Evolutionary conservation across 2,329 filamentous ascomycete genomes (phyloP).

Genomic region (Thelonectria olida): DNA sequence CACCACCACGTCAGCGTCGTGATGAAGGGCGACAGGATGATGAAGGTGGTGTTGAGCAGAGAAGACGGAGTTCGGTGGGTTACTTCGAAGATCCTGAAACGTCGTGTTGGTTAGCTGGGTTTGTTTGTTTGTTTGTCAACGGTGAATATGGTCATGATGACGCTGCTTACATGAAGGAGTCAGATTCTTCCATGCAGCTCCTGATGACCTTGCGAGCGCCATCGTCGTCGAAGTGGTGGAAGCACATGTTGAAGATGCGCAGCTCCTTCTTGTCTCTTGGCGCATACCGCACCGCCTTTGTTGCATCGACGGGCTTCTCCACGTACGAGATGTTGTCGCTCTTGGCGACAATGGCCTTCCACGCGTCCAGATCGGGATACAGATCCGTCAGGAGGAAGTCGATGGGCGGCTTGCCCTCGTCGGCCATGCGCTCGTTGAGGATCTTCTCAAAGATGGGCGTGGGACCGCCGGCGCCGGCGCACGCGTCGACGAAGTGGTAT

Average conservation of each 20-base stretch:
- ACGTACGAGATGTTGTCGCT: slow-evolving; percentile 33
- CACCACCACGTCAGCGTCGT: slow-evolving; percentile 35
- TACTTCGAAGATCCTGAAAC: slow-evolving; percentile 31
- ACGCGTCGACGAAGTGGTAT: slow-evolving; percentile 34
- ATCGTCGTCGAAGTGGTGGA: slow-evolving; percentile 35
- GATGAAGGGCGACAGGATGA: slow-evolving; percentile 32
- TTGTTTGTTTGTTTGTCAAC: neutral
- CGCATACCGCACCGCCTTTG: slow-evolving; percentile 26
- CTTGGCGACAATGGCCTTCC: slow-evolving; percentile 30
- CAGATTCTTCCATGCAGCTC: slow-evolving; percentile 31
- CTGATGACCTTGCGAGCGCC: slow-evolving; percentile 34
- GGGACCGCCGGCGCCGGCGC: slow-evolving; percentile 30
- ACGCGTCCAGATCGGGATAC: slow-evolving; percentile 32
- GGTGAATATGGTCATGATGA: too few relatives aligned
- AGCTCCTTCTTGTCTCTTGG: slow-evolving; percentile 31
- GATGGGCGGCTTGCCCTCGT: slow-evolving; percentile 26
- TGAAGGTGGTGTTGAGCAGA: slow-evolving; percentile 32
- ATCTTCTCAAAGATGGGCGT: slow-evolving; percentile 34
- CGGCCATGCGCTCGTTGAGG: slow-evolving; percentile 28
- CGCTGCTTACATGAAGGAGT: slow-evolving; percentile 29
- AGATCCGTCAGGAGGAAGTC: slow-evolving; percentile 33
- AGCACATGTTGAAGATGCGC: slow-evolving; percentile 37
- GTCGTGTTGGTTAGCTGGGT: neutral
- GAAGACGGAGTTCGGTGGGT: slow-evolving; percentile 34
- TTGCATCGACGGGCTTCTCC: slow-evolving; percentile 31